Percentiles rank a stretch among this genome's conserved stretches.
Evolutionary conservation across 768 basidiomycete genomes (phyloP).

Genomic region (Lactarius hengduanensis): DNA sequence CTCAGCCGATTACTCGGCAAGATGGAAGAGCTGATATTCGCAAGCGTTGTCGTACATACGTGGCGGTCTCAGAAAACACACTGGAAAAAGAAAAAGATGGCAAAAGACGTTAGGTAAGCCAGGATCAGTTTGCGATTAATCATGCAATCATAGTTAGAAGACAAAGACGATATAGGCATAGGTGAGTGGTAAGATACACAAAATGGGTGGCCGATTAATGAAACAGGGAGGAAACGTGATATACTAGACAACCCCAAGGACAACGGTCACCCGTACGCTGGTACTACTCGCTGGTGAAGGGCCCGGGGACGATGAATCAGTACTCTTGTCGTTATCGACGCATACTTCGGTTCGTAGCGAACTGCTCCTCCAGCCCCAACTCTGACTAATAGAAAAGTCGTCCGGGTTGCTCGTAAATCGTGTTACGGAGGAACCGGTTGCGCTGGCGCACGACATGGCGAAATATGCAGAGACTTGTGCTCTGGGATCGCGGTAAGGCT

Average conservation of each 20-base stretch:
- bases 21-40: background rate
- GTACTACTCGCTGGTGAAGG: slow-evolving; percentile 35
- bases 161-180: slow-evolving; percentile 2
- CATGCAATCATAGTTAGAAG: background rate
- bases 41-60: slow-evolving; percentile 16
- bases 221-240: background rate
- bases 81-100: background rate
- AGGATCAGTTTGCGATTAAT: background rate
- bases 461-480: slow-evolving; percentile 76
- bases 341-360: slow-evolving; percentile 51
- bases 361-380: slow-evolving; percentile 90
- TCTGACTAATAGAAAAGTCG: slow-evolving; percentile 78
- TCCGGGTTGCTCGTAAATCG: slow-evolving; percentile 86
- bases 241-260: slow-evolving; percentile 67
- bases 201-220: background rate
- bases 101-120: slow-evolving; percentile 14
- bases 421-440: slow-evolving; percentile 78
- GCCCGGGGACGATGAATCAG: slow-evolving; percentile 13
- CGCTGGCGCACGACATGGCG: slow-evolving; percentile 75
- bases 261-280: slow-evolving; percentile 76
- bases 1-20: slow-evolving; percentile 12
- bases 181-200: background rate
- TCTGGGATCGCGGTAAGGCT: slow-evolving; percentile 77
- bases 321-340: slow-evolving; percentile 33
- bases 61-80: background rate